Evolutionary conservation across 2,329 filamentous ascomycete species (phyloP).

Genomic region (Cytospora leucostoma): DNA sequence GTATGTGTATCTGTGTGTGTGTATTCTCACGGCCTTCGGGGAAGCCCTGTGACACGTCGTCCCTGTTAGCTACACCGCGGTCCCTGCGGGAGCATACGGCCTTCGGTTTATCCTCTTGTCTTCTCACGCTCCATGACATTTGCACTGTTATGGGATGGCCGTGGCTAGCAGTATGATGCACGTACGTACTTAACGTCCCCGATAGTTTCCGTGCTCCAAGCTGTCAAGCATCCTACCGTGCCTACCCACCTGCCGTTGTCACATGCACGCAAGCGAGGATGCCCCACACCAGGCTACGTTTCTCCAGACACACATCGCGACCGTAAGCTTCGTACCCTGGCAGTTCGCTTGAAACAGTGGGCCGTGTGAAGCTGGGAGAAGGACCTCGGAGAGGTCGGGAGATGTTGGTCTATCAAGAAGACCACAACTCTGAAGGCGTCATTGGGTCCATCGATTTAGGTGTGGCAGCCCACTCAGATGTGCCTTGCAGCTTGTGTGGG

Average conservation of each 20-base stretch:
- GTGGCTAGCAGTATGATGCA: neutral
- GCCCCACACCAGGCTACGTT: neutral
- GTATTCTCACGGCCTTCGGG: neutral
- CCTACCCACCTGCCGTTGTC: neutral
- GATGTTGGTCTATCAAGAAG: neutral
- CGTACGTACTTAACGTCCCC: neutral
- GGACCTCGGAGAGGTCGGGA: neutral
- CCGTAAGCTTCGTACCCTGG: neutral
- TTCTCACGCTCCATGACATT: neutral
- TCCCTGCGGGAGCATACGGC: neutral
- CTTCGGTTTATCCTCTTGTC: neutral
- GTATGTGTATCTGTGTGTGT: no score
- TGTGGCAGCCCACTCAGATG: slow-evolving; percentile 12
- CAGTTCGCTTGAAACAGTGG: neutral
- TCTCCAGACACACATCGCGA: neutral
- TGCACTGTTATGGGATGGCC: neutral
- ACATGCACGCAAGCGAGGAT: neutral
- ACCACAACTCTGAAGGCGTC: neutral
- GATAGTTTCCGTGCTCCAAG: neutral
- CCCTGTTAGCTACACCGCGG: neutral
- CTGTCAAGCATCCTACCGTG: neutral
- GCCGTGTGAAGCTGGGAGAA: neutral
- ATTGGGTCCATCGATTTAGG: neutral
- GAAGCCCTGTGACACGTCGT: neutral
- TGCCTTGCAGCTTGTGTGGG: slow-evolving; percentile 25